These are phyloP conservation scores for Pilaira anomala DNA, from an alignment of 192 early-diverging fungal species.

Conservation along the genomic window DNA sequence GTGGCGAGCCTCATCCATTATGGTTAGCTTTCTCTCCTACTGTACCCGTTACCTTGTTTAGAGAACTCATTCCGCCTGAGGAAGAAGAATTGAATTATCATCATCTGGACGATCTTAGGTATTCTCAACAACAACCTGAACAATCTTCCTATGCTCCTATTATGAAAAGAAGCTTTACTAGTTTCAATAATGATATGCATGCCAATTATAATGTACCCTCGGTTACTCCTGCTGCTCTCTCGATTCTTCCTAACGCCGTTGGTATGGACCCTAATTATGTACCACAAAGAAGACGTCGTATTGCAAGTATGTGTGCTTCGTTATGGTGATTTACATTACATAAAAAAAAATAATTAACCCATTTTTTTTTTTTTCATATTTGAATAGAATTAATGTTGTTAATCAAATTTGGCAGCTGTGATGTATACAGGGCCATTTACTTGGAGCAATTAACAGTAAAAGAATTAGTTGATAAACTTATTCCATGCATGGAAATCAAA, in stretches of 20 bases:
- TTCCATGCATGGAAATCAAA: constrained; percentile 52
- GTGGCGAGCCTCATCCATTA: constrained; percentile 51
- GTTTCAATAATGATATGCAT: too few species aligned
- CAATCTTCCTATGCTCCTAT: too few species aligned
- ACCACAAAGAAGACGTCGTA: constrained; percentile 42
- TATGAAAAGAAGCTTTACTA: background rate
- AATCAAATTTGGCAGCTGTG: constrained; percentile 51
- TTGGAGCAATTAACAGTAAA: constrained; percentile 52
- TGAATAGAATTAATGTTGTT: constrained; percentile 52
- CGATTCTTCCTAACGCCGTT: constrained; percentile 10
- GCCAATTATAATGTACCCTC: too few species aligned
- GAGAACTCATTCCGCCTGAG: constrained; percentile 4
- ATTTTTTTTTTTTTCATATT: constrained; percentile 7
- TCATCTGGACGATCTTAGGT: background rate
- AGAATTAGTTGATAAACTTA: constrained; percentile 52
- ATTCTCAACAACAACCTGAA: too few species aligned
- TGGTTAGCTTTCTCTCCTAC: constrained; percentile 37
- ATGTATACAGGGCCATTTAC: constrained; percentile 61
- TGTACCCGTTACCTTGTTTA: constrained; percentile 29
- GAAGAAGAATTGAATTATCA: background rate
- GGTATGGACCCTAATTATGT: constrained; percentile 66
- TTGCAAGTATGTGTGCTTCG: constrained; percentile 40
- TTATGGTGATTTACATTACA: too few species aligned
- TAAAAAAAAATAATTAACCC: background rate
- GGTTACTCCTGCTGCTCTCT: background rate